These are phyloP conservation scores for Gossypium davidsonii DNA, from an alignment of 441 rosid genomes.

Conservation along the genomic window DNA sequence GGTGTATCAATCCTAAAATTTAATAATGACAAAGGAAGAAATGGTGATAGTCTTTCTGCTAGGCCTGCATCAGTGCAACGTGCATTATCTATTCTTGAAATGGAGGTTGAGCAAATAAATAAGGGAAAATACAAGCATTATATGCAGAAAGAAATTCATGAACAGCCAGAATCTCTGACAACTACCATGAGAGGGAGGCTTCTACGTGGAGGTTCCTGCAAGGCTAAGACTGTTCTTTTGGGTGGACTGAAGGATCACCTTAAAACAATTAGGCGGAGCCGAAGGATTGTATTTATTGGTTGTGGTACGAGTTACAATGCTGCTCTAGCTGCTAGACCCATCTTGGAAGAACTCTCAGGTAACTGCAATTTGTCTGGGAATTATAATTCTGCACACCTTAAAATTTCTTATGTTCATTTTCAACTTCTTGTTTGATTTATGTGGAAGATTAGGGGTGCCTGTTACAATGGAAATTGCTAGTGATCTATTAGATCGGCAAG, in stretches of 20 bases:
- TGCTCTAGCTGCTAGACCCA: conserved; percentile 86
- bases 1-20: conserved; percentile 73
- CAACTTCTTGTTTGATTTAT: background rate
- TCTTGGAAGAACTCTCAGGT: conserved; percentile 94
- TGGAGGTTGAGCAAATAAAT: conserved; percentile 97
- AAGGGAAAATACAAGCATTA: conserved; percentile 84
- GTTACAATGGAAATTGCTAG: conserved; percentile 97
- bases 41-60: conserved; percentile 33
- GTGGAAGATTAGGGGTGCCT: conserved; percentile 52
- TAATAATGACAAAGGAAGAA: conserved; percentile 55
- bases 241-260: conserved; percentile 97
- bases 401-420: background rate
- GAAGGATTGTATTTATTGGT: conserved; percentile 80
- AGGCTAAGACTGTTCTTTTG: conserved; percentile 73
- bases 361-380: background rate
- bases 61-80: conserved; percentile 85
- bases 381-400: background rate
- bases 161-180: conserved; percentile 91
- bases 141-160: conserved; percentile 97
- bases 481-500: conserved; percentile 84
- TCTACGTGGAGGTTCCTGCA: conserved; percentile 77
- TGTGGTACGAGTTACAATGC: conserved; percentile 98
- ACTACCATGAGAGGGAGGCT: conserved; percentile 98
- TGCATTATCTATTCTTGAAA: conserved; percentile 83
- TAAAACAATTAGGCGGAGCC: conserved; percentile 80